Base-by-base conservation (phyloP, 169 alveolate genomes). In the Cystoisospora suis region DNA sequence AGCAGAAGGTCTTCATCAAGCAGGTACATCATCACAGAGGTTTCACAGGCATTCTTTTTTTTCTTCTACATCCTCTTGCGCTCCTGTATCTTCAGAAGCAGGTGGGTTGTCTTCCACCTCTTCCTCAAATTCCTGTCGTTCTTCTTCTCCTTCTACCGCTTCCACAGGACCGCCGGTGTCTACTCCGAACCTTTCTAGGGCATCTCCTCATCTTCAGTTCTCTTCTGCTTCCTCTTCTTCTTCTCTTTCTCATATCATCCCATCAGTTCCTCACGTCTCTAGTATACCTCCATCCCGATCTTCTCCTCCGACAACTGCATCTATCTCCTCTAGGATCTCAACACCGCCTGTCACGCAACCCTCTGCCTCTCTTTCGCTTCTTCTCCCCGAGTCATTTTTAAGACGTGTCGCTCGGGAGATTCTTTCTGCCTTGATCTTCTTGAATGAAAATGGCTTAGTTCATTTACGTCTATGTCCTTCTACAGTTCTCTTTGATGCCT, bases 401-500 rank as follows among this genome's bases (percentile, higher is more conserved):
- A 20, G 79, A 1, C 88, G 88, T 36, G 46, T 89, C 17, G 89
- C 86, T 0, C 45, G 79, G n/a, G 86, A 89, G 72, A 49, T 70
- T 5, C 89, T 89, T 0, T 36, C 90, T 17, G 93, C 93, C 0
- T 32, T 89, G 42, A 85, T 70, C 59, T 77, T 65, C 29, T 1
- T 89, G 79, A 89, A 89, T 40, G 40, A 38, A 29, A 17, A 44
- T 6, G 93, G 93, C 27, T 58, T 89, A 4, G 34, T 61, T 15
- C 93, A 89, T 77, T 46, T 36, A 23, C 72, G 93, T 1, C 46
- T 89, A 29, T 49, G 75, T 44, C 93, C 89, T 17, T 15, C 61
- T 6, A 79, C 88, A 40, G 59, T 89, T 45, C 86, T 81, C 32
- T 38, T 89, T 29, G 77, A 49, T 58, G 59, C 90, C 20, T 47